A percentile compares a stretch with the other conserved stretches of the same genome.
These are phyloP conservation scores for Nigrospora oryzae DNA, from an alignment of 2,329 filamentous ascomycete genomes.

Conservation along the genomic window DNA sequence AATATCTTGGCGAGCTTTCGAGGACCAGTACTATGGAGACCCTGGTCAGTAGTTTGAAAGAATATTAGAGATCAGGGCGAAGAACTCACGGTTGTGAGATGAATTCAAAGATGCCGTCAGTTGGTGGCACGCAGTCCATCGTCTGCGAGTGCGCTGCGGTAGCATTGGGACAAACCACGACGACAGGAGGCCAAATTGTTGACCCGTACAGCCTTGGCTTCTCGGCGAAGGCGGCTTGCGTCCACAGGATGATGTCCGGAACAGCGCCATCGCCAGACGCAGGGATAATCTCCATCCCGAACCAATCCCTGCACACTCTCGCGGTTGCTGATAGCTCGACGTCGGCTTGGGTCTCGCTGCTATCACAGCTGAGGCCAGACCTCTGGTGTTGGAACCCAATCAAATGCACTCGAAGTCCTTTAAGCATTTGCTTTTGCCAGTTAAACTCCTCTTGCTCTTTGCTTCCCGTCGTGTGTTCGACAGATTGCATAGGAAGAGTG, in stretches of 20 bases:
- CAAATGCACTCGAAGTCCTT: background rate
- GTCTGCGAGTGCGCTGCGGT: background rate
- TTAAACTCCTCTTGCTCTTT: background rate
- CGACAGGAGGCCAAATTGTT: background rate
- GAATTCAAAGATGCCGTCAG: background rate
- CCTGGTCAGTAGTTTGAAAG: background rate
- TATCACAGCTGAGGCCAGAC: too few relatives aligned
- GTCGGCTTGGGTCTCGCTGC: background rate
- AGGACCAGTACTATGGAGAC: background rate
- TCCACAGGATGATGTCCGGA: background rate
- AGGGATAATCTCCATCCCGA: background rate
- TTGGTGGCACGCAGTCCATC: background rate
- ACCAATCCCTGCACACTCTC: background rate
- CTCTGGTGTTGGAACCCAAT: background rate
- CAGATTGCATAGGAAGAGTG: background rate
- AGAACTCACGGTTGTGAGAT: conserved; percentile 1
- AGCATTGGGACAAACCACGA: background rate
- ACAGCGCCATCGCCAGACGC: background rate
- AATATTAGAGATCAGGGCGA: background rate
- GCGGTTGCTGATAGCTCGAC: background rate
- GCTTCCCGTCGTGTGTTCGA: background rate
- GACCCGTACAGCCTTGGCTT: conserved; percentile 3
- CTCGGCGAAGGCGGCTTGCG: background rate
- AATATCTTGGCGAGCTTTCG: background rate
- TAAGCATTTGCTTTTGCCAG: background rate